Evolutionary conservation across 768 basidiomycete genomes (phyloP).

Genomic region (Pulveroboletus ravenelii): DNA sequence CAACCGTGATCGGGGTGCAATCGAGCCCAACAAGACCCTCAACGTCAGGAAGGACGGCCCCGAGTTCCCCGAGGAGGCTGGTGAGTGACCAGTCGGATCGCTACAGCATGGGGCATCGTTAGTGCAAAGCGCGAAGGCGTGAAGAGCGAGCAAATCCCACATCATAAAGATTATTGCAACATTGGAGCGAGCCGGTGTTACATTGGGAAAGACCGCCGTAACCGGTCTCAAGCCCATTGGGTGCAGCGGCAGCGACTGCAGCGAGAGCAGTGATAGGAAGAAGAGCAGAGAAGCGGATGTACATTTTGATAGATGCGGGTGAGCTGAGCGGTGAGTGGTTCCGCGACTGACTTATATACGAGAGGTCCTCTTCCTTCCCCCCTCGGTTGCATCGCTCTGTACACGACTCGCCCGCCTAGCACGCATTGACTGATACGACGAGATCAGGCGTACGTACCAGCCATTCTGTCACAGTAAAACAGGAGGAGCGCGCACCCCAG

Average conservation of each 20-base stretch:
- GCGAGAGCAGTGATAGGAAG: slow-evolving; percentile 11
- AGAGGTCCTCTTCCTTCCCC: neutral
- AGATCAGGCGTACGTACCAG: neutral
- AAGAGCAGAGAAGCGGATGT: neutral
- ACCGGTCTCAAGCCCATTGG: neutral
- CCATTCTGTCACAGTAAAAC: neutral
- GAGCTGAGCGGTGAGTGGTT: neutral
- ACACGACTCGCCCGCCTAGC: neutral
- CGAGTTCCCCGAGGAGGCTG: neutral
- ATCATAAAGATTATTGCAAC: neutral
- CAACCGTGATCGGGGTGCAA: neutral
- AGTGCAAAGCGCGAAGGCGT: neutral
- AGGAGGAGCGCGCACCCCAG: neutral
- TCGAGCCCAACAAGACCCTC: slow-evolving; percentile 2
- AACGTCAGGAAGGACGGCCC: neutral
- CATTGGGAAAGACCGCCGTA: neutral
- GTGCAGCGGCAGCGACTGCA: slow-evolving; percentile 6
- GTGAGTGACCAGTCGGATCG: neutral
- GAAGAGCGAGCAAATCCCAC: neutral
- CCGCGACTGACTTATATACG: neutral
- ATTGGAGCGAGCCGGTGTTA: slow-evolving; percentile 3
- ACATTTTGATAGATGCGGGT: neutral
- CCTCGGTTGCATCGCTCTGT: neutral
- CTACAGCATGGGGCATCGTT: neutral
- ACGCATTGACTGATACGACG: neutral